Base-by-base conservation (phyloP, 1,284 basidiomycete genomes). In the Cerrena zonata region DNA sequence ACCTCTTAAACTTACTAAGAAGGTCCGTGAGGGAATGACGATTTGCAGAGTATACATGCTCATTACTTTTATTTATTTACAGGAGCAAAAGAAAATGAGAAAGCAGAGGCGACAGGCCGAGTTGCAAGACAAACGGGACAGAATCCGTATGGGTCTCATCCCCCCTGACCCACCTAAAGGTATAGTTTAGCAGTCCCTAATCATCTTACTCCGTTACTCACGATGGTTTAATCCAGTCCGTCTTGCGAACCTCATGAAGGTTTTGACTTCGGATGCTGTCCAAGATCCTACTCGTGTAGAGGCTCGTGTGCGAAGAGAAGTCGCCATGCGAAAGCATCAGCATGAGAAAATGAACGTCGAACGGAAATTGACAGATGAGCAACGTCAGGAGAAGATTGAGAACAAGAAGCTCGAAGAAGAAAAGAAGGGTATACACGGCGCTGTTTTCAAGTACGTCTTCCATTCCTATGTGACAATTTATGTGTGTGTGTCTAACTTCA, bases 241-340 rank as follows among this genome's bases (percentile, higher is more conserved):
- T 46, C 76, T 99, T 51, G 84, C 90, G 41, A 99, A 99, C 69
- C 72, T 99, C 64, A 98, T 99, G 94, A 94, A 94, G 64, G 96
- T 99, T 12, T 76, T 99, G 37, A 96, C 95, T 0, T 91, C 91
- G 10, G 94, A 98, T 65, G 94, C 94, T 0, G 87, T 98, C 11
- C 90, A 94, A 74, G 96, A 99, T 65, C 92, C 96, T 1, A 99
- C 96, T 2, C 89, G 94, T 57, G 91, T 99, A 12, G 96, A 99
- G 69, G 94, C 94, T 3, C 84, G 90, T 43, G 94, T 99, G 4
- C 77, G 93, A 37, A 78, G 91, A 44, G 95, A 99, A 67, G 94
- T 99, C 27, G 89, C 91, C 0, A 88, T 89, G 71, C 80, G 96
- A 50, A 87, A 87, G 61, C 84, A 93, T 58, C 78, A 75, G 23